phyloP scores from a whole-genome alignment of 140 eudicot species.

The Senecio squalidus region DNA sequence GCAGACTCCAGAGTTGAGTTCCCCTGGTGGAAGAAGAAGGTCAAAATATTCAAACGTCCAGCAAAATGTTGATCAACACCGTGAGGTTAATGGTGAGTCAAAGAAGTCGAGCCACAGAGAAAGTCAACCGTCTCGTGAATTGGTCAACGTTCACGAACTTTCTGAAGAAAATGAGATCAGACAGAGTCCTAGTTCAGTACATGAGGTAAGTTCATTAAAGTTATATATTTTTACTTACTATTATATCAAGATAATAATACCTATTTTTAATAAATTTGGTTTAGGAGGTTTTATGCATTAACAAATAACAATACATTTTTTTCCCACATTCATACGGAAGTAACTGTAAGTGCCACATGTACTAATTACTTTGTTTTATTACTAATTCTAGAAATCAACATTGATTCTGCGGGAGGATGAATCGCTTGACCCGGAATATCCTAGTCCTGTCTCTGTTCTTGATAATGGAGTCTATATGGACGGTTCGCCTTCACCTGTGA shows the following conservation, averaged over 20 bases:
- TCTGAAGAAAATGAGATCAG: constrained; percentile 26
- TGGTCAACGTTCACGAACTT: constrained; percentile 29
- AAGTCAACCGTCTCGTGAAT: constrained; percentile 26
- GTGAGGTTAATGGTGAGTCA: constrained; percentile 36
- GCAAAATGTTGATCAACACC: constrained; percentile 38
- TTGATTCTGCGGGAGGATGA: constrained; percentile 44
- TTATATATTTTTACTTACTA: no score
- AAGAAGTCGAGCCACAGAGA: constrained; percentile 38
- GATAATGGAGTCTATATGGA: constrained; percentile 52
- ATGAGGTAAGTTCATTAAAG: constrained; percentile 47
- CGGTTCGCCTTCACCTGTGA: constrained; percentile 69
- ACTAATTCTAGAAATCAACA: constrained; percentile 37
- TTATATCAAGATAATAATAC: no score
- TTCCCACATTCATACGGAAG: no score
- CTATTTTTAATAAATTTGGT: no score
- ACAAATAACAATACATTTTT: no score
- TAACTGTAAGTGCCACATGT: no score
- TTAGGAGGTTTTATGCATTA: no score
- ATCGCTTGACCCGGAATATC: constrained; percentile 54
- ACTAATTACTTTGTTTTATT: background rate
- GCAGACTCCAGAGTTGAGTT: constrained; percentile 55
- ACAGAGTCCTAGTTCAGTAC: constrained; percentile 36
- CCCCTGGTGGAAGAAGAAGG: constrained; percentile 84
- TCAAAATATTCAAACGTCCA: constrained; percentile 37
- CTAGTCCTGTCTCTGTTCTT: constrained; percentile 94